Percentiles rank a stretch among this genome's conserved stretches.
Conservation (phyloP, 352 stramenopile genomes). For the Phytopythium chamaehyphon region DNA sequence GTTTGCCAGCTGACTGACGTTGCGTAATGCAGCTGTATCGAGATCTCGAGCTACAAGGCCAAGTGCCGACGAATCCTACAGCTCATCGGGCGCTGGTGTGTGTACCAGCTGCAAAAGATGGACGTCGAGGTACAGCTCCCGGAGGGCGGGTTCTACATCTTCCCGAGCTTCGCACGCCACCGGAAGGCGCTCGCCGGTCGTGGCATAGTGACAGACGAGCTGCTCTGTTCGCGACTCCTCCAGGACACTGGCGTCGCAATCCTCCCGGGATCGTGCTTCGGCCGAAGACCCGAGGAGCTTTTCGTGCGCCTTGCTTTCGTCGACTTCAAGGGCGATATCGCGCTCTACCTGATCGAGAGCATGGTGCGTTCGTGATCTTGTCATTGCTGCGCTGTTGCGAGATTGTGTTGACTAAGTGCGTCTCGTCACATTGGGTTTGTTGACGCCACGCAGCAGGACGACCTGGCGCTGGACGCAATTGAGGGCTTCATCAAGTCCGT, state of each 20-base stretch:
- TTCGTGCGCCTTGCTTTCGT: slow-evolving; percentile 83
- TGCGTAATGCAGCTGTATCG: slow-evolving; percentile 52
- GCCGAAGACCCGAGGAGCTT: slow-evolving; percentile 66
- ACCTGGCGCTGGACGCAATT: slow-evolving; percentile 62
- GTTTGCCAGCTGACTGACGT: neutral
- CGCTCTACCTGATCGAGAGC: slow-evolving; percentile 84
- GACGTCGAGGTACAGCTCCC: slow-evolving; percentile 72
- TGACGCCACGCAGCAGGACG: slow-evolving; percentile 38
- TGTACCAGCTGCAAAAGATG: slow-evolving; percentile 84
- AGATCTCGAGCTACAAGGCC: slow-evolving; percentile 73
- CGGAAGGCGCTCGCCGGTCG: slow-evolving; percentile 52
- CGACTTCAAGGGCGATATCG: slow-evolving; percentile 86
- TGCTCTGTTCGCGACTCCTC: slow-evolving; percentile 72
- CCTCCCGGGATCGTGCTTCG: slow-evolving; percentile 80
- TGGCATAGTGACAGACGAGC: slow-evolving; percentile 67
- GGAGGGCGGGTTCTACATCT: slow-evolving; percentile 81
- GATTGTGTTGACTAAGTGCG: neutral
- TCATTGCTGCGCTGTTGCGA: neutral
- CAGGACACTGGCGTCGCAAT: slow-evolving; percentile 85
- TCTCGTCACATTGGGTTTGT: neutral
- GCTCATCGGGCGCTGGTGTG: slow-evolving; percentile 78
- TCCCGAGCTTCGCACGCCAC: slow-evolving; percentile 75
- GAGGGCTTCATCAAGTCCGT: slow-evolving; percentile 87
- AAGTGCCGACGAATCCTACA: slow-evolving; percentile 81
- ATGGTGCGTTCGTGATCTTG: slow-evolving; percentile 40